Conservation (phyloP, 2,329 filamentous ascomycete genomes). For the Calonectria multiphialidica region DNA sequence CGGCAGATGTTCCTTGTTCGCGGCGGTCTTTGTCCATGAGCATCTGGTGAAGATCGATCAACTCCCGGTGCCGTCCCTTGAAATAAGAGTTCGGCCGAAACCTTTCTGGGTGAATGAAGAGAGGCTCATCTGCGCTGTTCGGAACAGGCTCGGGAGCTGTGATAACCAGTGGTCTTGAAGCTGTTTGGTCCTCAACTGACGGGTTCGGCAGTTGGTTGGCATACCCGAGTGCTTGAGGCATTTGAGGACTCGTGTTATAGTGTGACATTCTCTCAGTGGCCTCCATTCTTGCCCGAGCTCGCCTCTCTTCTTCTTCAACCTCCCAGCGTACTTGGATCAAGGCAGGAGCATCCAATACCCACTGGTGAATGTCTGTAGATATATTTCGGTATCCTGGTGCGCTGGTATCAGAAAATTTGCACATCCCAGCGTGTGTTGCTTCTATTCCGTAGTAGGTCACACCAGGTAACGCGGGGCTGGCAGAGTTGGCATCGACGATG, state of each 20-base stretch:
- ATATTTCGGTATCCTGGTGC: constrained; percentile 74
- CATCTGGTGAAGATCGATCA: constrained; percentile 37
- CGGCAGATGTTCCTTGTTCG: constrained; percentile 38
- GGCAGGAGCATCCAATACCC: constrained; percentile 65
- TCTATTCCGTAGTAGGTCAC: constrained; percentile 82
- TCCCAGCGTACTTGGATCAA: constrained; percentile 70
- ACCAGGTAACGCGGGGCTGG: constrained; percentile 76
- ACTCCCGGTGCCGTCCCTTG: constrained; percentile 29
- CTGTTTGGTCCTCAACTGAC: constrained; percentile 7
- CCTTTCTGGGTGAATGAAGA: constrained; percentile 40
- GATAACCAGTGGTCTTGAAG: constrained; percentile 1
- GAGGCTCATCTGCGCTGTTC: constrained; percentile 19
- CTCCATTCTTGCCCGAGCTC: constrained; percentile 57
- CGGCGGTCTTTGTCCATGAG: constrained; percentile 35
- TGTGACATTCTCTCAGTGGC: constrained; percentile 58
- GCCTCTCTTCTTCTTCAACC: constrained; percentile 67
- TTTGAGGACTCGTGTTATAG: constrained; percentile 30
- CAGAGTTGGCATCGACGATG: constrained; percentile 78
- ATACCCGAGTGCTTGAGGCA: neutral
- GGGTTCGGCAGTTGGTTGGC: constrained; percentile 5
- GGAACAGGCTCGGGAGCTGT: neutral
- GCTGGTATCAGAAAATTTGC: constrained; percentile 74
- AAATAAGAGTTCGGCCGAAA: constrained; percentile 41
- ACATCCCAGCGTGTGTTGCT: constrained; percentile 78
- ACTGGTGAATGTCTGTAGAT: constrained; percentile 62